Conservation (phyloP, 2,329 filamentous ascomycete genomes). For the Scytalidium lignicola region DNA sequence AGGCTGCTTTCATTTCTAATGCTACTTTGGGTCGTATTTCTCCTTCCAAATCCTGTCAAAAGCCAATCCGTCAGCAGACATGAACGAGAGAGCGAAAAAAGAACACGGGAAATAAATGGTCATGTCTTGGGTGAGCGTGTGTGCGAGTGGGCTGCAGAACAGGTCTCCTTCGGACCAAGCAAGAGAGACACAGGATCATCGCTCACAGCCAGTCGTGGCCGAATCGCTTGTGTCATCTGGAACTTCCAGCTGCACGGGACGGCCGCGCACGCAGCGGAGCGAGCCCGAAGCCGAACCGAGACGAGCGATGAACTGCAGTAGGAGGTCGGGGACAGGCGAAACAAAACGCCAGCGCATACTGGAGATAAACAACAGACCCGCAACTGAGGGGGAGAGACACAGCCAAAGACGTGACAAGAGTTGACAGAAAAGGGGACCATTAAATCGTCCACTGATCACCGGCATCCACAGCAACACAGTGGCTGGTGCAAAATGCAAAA, state of each 20-base stretch:
- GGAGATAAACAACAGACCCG: neutral
- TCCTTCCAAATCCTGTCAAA: slow-evolving; percentile 82
- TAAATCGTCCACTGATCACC: no score
- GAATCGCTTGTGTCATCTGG: slow-evolving; percentile 24
- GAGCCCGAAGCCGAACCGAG: neutral
- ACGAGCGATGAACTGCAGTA: neutral
- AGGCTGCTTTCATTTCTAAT: neutral
- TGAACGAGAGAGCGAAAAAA: neutral
- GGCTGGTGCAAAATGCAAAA: neutral
- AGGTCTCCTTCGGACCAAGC: neutral
- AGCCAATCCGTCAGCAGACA: slow-evolving; percentile 18
- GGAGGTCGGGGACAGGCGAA: neutral
- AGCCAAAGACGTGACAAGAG: no score
- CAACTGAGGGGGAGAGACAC: no score
- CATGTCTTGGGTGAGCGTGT: neutral
- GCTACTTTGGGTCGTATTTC: slow-evolving; percentile 63
- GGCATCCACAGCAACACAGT: neutral
- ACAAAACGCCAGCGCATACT: neutral
- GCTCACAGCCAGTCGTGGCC: slow-evolving; percentile 17
- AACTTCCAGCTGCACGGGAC: slow-evolving; percentile 21
- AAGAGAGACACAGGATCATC: neutral
- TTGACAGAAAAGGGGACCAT: no score
- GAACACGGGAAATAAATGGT: slow-evolving; percentile 2
- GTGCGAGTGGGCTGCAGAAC: neutral
- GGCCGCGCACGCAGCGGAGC: slow-evolving; percentile 10